Evolutionary conservation across 192 early-diverging fungal genomes (phyloP).

Genomic region (Coemansia sp.): DNA sequence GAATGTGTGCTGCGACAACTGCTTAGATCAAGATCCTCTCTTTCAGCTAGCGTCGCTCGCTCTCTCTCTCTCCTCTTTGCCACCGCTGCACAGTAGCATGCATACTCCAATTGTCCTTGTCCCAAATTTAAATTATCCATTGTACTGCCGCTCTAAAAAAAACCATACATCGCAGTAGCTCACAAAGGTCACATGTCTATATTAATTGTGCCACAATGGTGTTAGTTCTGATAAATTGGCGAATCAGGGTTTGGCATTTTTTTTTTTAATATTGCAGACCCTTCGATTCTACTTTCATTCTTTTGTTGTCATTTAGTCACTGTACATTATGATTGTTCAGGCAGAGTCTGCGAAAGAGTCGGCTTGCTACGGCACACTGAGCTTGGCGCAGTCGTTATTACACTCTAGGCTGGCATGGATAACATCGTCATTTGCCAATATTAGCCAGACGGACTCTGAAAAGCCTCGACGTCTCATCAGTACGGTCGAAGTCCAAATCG

Average conservation of each 20-base stretch:
- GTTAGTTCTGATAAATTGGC: not conserved
- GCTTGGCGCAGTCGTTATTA: conserved; percentile 45
- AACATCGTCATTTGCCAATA: conserved; percentile 26
- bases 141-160: not conserved
- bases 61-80: not conserved
- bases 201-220: not conserved
- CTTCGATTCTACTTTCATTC: not conserved
- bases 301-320: not conserved
- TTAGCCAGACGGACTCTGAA: not conserved
- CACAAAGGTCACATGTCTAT: not conserved
- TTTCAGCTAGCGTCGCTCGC: not conserved
- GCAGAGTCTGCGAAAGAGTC: conserved; percentile 12
- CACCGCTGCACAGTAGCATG: not conserved
- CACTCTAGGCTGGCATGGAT: conserved; percentile 46
- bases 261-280: not conserved
- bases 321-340: conserved; percentile 12
- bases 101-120: not conserved
- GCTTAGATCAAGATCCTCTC: not conserved
- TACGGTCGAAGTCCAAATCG: conserved; percentile 55
- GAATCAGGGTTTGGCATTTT: not conserved
- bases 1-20: not conserved
- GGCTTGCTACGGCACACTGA: conserved; percentile 21
- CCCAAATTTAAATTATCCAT: conserved; percentile 3
- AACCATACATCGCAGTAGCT: not conserved
- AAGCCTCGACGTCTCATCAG: conserved; percentile 24